Conservation (phyloP, 768 basidiomycete genomes). For the Lactarius vividus region DNA sequence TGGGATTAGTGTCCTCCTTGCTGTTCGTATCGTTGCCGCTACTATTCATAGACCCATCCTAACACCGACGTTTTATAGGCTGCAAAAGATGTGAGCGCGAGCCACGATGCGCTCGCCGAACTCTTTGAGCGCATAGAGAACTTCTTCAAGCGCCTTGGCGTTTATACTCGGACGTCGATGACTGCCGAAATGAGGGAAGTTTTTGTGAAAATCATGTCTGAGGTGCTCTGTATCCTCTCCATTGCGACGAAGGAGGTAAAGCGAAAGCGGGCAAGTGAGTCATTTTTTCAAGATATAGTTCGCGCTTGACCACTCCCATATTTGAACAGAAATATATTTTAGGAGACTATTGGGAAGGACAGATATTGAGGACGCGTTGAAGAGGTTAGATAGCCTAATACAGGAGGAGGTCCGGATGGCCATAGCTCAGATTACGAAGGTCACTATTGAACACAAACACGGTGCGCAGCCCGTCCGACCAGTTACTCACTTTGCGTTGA, state of each 20-base stretch:
- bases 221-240: slow-evolving; percentile 6
- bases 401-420: background rate
- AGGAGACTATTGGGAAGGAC: slow-evolving; percentile 4
- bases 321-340: background rate
- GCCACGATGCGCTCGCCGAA: slow-evolving; percentile 1
- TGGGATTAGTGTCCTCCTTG: slow-evolving; percentile 8
- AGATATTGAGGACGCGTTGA: slow-evolving; percentile 5
- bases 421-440: background rate
- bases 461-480: background rate
- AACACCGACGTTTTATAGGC: background rate
- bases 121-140: background rate
- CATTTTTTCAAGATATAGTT: background rate
- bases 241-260: slow-evolving; percentile 10
- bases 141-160: slow-evolving; percentile 2
- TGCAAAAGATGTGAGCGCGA: background rate
- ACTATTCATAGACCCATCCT: background rate
- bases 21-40: background rate
- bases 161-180: background rate
- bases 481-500: background rate
- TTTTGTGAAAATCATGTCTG: background rate
- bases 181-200: background rate
- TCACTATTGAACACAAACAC: background rate
- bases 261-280: background rate
- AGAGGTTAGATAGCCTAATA: background rate
- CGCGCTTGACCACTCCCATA: background rate